These are phyloP conservation scores for Dendrobium huoshanense DNA, from an alignment of 106 monocot genomes.

Conservation along the genomic window DNA sequence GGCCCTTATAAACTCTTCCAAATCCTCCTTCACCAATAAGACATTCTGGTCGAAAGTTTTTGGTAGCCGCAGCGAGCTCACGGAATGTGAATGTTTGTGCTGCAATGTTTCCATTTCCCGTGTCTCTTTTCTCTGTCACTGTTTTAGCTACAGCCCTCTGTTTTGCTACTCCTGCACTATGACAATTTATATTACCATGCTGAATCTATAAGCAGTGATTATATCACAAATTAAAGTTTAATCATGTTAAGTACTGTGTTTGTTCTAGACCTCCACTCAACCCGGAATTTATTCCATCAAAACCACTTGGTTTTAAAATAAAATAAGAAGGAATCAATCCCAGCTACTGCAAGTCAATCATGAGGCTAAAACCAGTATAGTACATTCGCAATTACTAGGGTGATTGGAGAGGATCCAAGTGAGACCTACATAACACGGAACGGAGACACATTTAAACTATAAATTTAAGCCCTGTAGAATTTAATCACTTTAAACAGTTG, in stretches of 20 bases:
- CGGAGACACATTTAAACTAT: neutral
- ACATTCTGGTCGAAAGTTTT: constrained; percentile 46
- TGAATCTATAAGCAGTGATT: neutral
- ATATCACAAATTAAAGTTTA: neutral
- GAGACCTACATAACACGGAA: neutral
- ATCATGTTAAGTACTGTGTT: too few species aligned
- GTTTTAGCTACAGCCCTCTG: neutral
- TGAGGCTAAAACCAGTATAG: too few species aligned
- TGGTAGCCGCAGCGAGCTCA: constrained; percentile 42
- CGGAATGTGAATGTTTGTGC: constrained; percentile 55
- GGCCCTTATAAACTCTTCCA: constrained; percentile 50
- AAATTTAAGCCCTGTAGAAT: neutral
- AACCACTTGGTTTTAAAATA: too few species aligned
- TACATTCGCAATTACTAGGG: too few species aligned
- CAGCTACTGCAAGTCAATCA: too few species aligned
- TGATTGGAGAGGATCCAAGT: too few species aligned
- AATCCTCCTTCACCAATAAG: constrained; percentile 65
- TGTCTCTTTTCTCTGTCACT: neutral
- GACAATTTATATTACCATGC: neutral
- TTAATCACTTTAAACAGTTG: neutral
- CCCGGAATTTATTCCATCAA: too few species aligned
- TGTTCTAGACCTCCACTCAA: too few species aligned
- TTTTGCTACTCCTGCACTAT: neutral
- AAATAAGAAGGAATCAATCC: too few species aligned
- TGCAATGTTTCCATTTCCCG: constrained; percentile 18